These are phyloP conservation scores for Colletotrichum salicis DNA, from an alignment of 2,329 filamentous ascomycete genomes.

Conservation along the genomic window DNA sequence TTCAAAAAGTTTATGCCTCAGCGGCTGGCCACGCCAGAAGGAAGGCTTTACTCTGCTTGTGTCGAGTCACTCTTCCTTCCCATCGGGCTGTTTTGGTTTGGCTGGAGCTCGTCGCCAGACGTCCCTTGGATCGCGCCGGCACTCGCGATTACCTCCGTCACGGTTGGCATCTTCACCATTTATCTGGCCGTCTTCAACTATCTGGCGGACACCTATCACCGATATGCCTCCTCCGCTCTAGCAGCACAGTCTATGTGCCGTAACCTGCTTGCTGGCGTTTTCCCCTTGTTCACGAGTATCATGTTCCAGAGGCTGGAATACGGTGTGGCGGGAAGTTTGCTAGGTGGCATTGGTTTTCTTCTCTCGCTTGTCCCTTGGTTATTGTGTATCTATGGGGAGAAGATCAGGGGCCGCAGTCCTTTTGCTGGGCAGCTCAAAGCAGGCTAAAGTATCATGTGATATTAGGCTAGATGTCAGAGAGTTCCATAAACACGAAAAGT, in stretches of 20 bases:
- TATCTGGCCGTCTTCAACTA: conserved; percentile 78
- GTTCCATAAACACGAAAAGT: neutral
- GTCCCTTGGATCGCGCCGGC: conserved; percentile 73
- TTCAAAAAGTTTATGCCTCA: conserved; percentile 59
- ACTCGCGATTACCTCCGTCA: conserved; percentile 70
- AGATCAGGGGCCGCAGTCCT: conserved; percentile 70
- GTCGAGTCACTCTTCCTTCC: conserved; percentile 71
- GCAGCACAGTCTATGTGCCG: conserved; percentile 75
- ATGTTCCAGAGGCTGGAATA: conserved; percentile 71
- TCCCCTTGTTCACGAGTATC: conserved; percentile 58
- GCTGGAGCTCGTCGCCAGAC: conserved; percentile 64
- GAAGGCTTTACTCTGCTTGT: conserved; percentile 72
- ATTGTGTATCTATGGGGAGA: conserved; percentile 71
- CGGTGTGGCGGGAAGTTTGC: conserved; percentile 69
- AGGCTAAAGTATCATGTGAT: neutral
- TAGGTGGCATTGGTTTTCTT: conserved; percentile 63
- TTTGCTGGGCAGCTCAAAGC: conserved; percentile 57
- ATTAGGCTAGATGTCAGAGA: neutral
- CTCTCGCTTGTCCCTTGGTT: conserved; percentile 76
- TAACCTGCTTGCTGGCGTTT: conserved; percentile 72
- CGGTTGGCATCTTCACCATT: conserved; percentile 75
- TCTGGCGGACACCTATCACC: conserved; percentile 74
- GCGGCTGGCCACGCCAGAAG: conserved; percentile 60
- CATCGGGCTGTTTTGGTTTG: conserved; percentile 76
- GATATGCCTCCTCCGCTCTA: conserved; percentile 72